phyloP scores from a whole-genome alignment of 768 basidiomycete genomes.

The Suillus alpinus region DNA sequence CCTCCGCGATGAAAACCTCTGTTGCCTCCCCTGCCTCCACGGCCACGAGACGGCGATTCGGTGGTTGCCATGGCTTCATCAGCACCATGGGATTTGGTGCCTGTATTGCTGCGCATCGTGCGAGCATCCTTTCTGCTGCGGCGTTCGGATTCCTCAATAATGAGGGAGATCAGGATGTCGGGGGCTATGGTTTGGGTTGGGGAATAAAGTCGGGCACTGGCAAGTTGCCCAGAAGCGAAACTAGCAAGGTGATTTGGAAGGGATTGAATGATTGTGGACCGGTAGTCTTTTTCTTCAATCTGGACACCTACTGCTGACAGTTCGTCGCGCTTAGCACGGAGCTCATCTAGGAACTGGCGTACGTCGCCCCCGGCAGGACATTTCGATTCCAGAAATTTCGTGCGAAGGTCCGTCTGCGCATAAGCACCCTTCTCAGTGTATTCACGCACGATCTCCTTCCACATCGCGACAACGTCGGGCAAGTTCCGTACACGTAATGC shows the following conservation, averaged over 20 bases:
- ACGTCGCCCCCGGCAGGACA: neutral
- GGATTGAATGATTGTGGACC: neutral
- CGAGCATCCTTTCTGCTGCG: too few relatives aligned
- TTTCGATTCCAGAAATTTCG: neutral
- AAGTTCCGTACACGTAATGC: neutral
- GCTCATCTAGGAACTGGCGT: neutral
- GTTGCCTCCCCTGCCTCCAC: too few relatives aligned
- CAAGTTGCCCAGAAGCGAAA: neutral
- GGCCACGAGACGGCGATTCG: too few relatives aligned
- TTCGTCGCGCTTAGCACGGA: neutral
- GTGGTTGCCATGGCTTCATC: too few relatives aligned
- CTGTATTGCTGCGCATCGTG: too few relatives aligned
- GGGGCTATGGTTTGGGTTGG: neutral
- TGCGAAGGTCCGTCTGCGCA: neutral
- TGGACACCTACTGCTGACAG: neutral
- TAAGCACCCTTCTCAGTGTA: conserved; percentile 2
- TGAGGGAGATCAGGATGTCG: neutral
- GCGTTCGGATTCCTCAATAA: neutral
- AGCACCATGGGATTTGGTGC: too few relatives aligned
- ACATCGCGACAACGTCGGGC: neutral
- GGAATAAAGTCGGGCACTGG: neutral
- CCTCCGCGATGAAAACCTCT: too few relatives aligned
- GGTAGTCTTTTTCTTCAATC: neutral
- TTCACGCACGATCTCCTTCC: neutral
- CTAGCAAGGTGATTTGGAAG: neutral